Conservation (phyloP, 768 basidiomycete species). For the Saitozyma podzolica region DNA sequence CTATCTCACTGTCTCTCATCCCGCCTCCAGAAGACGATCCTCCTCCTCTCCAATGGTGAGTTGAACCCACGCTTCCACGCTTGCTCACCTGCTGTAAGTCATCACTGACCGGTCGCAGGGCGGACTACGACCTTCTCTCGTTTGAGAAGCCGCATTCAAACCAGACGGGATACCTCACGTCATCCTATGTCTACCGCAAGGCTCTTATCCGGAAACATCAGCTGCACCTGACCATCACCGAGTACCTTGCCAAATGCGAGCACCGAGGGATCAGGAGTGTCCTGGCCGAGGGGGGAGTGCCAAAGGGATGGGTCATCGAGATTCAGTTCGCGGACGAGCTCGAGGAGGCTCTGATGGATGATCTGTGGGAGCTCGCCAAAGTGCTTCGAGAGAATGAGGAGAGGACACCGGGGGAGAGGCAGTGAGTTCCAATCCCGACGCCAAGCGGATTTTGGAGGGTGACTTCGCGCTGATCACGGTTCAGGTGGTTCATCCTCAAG, state of each 20-base stretch:
- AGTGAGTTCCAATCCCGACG: conserved; percentile 30
- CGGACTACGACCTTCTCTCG: conserved; percentile 81
- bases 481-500: conserved; percentile 89
- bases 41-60: conserved; percentile 44
- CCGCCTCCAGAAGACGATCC: conserved; percentile 37
- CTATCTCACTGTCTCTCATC: conserved; percentile 44
- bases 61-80: background rate
- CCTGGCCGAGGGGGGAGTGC: conserved; percentile 60
- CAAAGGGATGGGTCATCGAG: conserved; percentile 79
- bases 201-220: conserved; percentile 93
- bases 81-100: background rate
- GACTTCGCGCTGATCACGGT: background rate
- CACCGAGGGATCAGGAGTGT: conserved; percentile 57
- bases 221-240: conserved; percentile 70
- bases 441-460: background rate
- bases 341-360: conserved; percentile 88
- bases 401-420: conserved; percentile 35
- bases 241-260: conserved; percentile 66
- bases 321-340: conserved; percentile 89
- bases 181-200: conserved; percentile 85
- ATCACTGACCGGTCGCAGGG: conserved; percentile 55
- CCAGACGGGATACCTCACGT: conserved; percentile 62
- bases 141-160: conserved; percentile 67
- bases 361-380: conserved; percentile 80
- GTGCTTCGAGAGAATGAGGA: conserved; percentile 58